Base-by-base conservation (phyloP, 1,284 basidiomycete genomes). In the Neolentinus lepideus region DNA sequence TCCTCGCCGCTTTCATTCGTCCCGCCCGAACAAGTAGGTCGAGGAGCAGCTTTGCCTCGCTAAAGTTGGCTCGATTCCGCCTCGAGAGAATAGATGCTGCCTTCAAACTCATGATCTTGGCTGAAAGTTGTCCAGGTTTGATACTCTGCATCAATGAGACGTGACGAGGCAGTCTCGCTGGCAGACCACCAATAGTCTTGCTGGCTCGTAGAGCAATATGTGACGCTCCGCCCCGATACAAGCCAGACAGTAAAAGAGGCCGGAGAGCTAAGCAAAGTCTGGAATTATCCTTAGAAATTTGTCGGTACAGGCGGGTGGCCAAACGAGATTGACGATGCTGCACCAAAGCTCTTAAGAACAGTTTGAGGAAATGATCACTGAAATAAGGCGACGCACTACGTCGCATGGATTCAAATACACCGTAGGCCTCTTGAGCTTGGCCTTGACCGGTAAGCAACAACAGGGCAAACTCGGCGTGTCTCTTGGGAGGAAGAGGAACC, bases 1-100 rank as follows among this genome's bases (percentile, higher is more conserved):
- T 70, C 56, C 71, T 71, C 2, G 80, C 81, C n/a, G 73, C 69
- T 52, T 51, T 56, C 3, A 61, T 22, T 14, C 66, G 61, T 1
- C 63, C 59, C 8, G 58, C 57, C 35, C 54, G 47, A 29, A 50
- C 25, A 25, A 26, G 47, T 4, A 50, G 47, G 24, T 25, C 22
- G 21, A 26, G 22, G 16, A 43, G 16, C 3, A n/a, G 38, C 38
- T 21, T 43, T n/a, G 38, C 38, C 38, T 43, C 38, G 38, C 6
- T 6, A n/a, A 43, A 43, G 16, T 16, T n/a, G 38, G n/a, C 19
- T 16, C 6, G 4, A 4, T 43, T 43, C 16, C n/a, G 12, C 19
- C n/a, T 21, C 4, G 8, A 6, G 6, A 43, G 4, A 16, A 16
- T 21, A 6, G 12, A 16, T 8, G 19, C 38, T 3, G 19, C 16